Evolutionary conservation across 192 early-diverging fungal genomes (phyloP).

Genomic region (Coemansia sp.): DNA sequence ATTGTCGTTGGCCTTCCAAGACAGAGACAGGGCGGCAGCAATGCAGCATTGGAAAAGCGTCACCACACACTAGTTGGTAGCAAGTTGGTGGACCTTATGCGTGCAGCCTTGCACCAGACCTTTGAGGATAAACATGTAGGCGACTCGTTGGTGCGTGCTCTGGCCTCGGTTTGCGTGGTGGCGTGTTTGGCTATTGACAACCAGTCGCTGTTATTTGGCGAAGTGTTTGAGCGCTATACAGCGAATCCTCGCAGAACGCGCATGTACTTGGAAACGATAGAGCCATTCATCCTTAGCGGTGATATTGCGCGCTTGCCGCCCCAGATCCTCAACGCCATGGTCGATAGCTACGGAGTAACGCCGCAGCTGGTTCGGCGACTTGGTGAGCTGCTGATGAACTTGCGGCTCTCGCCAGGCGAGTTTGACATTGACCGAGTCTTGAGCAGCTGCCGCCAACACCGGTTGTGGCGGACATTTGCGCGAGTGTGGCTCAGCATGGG

Average conservation of each 20-base stretch:
- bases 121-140: constrained; percentile 10
- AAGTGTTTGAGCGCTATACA: constrained; percentile 42
- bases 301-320: constrained; percentile 34
- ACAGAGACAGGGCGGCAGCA: constrained; percentile 13
- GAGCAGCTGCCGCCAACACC: constrained; percentile 35
- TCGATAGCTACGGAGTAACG: constrained; percentile 32
- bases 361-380: constrained; percentile 36
- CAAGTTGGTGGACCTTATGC: constrained; percentile 41
- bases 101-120: constrained; percentile 16
- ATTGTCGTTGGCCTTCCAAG: constrained; percentile 47
- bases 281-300: constrained; percentile 51
- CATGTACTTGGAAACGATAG: constrained; percentile 39
- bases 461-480: constrained; percentile 55
- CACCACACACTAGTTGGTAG: constrained; percentile 29
- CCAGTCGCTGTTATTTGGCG: constrained; percentile 34
- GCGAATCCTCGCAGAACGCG: not conserved
- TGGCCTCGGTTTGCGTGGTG: constrained; percentile 34
- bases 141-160: constrained; percentile 25
- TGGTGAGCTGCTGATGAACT: constrained; percentile 33
- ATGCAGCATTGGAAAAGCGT: constrained; percentile 8
- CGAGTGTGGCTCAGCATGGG: constrained; percentile 52
- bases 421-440: constrained; percentile 53
- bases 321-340: constrained; percentile 44
- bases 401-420: constrained; percentile 41
- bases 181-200: constrained; percentile 38